Base-by-base conservation (phyloP, 176 grass and related monocot species). In the Oryza australiensis region DNA sequence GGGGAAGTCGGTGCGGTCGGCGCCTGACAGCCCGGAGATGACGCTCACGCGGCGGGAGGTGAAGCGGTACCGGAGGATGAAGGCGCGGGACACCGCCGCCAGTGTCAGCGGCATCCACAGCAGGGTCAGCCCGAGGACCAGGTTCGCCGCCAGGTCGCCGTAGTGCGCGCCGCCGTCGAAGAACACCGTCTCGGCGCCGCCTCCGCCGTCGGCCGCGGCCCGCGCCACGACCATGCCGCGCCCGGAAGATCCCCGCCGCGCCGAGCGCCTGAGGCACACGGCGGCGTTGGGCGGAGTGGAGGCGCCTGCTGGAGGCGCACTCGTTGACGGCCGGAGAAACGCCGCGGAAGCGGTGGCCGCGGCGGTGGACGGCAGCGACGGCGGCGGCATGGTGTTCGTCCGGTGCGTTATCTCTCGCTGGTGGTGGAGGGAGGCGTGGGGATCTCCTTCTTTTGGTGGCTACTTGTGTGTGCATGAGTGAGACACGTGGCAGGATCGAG, bases 141-240 rank as follows among this genome's bases (percentile, higher is more conserved):
- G 90, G 90, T 99, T 99, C 41, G 91, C 87, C 22, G 85, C 53
- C 2, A 98, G 90, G 82, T 98, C 96, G 0, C 93, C 96, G 40
- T 88, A 91, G 87, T 98, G 96, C 4, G 96, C 90, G 14, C 96
- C 96, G 34, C 96, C 93, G 76, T 99, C 91, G 80, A 99, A 95
- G 89, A 86, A 99, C 30, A 99, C 82, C n/a, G 72, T 79, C 81
- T 99, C 96, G 30, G 66, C 75, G 26, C 51, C 24, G 12, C 67
- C 62, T 14, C 38, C 51, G 15, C 62, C 80, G 35, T 5, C 59
- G 18, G 80, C 64, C 60, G 84, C 84, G 6, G 89, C 90, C 0
- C 64, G 79, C 66, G 68, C 51, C 51, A 22, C 64, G 57, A 75
- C 83, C 22, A 67, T 33, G 3, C 62, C 42, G 41, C 38, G 38